A percentile compares a stretch with the other conserved stretches of the same genome.
These are phyloP conservation scores for Hirsutella thompsonii DNA, from an alignment of 2,329 filamentous ascomycete species.

Conservation along the genomic window DNA sequence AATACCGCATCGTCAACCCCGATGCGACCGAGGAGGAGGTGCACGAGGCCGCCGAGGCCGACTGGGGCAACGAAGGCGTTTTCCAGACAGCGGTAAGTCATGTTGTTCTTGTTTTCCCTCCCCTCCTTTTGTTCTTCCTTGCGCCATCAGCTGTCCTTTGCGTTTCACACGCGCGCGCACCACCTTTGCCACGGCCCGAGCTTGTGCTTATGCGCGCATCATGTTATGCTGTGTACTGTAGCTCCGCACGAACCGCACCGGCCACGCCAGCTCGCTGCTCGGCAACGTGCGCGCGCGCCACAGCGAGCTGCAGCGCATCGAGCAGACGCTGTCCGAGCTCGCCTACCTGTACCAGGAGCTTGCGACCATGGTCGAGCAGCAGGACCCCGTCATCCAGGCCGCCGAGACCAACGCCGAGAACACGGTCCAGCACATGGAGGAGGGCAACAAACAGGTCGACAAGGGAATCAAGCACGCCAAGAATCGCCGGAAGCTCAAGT, in stretches of 20 bases:
- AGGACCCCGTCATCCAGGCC: slow-evolving; percentile 50
- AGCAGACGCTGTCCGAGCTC: slow-evolving; percentile 60
- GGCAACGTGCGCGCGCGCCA: slow-evolving; percentile 71
- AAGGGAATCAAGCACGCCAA: slow-evolving; percentile 55
- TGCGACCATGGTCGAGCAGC: slow-evolving; percentile 59
- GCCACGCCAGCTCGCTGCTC: slow-evolving; percentile 59
- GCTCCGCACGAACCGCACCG: slow-evolving; percentile 63
- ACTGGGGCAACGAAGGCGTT: slow-evolving; percentile 68
- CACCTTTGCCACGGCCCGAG: too few species aligned
- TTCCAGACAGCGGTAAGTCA: slow-evolving; percentile 67
- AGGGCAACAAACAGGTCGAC: slow-evolving; percentile 57
- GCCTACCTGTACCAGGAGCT: slow-evolving; percentile 61
- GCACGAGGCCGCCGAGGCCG: slow-evolving; percentile 50
- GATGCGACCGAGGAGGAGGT: slow-evolving; percentile 66
- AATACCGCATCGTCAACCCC: slow-evolving; percentile 72
- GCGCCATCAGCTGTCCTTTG: too few species aligned
- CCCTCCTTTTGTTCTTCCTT: background rate
- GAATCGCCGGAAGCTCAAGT: slow-evolving; percentile 63
- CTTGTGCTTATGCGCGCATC: background rate
- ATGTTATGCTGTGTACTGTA: slow-evolving; percentile 25
- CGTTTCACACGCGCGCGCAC: too few species aligned
- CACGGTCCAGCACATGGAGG: slow-evolving; percentile 52
- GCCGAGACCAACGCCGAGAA: slow-evolving; percentile 54
- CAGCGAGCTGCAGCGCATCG: slow-evolving; percentile 72
- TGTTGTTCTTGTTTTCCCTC: background rate